Conservation (phyloP, 805 yeast genomes). For the Metschnikowia dekortorum region DNA sequence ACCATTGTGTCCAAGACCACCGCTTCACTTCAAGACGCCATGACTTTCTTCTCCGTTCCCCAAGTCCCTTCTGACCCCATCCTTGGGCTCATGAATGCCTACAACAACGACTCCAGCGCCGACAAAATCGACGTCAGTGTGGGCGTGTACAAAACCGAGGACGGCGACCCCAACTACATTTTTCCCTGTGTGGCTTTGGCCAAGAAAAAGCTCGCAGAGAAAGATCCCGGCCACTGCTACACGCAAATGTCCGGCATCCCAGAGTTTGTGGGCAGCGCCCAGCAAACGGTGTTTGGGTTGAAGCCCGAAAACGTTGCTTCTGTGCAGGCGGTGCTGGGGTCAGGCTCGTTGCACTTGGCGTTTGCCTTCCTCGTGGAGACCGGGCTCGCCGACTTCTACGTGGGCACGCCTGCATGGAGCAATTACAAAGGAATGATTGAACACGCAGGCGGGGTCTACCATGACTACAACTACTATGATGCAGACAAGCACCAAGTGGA, state of each 20-base stretch:
- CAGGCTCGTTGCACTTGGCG: conserved; percentile 41
- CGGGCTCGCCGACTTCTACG: conserved; percentile 22
- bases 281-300: conserved; percentile 34
- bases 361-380: conserved; percentile 19
- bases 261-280: conserved; percentile 31
- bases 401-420: conserved; percentile 39
- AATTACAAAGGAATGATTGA: conserved; percentile 36
- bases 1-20: background rate
- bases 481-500: conserved; percentile 26
- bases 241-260: conserved; percentile 40
- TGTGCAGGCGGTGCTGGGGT: conserved; percentile 39
- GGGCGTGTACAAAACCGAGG: conserved; percentile 43
- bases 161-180: conserved; percentile 28
- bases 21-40: background rate
- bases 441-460: conserved; percentile 25
- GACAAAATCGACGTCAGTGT: conserved; percentile 39
- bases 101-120: conserved; percentile 24
- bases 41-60: conserved; percentile 9
- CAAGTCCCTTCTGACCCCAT: conserved; percentile 16
- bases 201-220: conserved; percentile 24
- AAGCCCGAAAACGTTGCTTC: conserved; percentile 27
- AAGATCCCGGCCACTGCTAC: conserved; percentile 44
- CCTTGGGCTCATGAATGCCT: conserved; percentile 14
- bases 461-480: conserved; percentile 30
- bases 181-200: conserved; percentile 38